Conservation (phyloP, 257 asterid genomes). For the Striga asiatica region DNA sequence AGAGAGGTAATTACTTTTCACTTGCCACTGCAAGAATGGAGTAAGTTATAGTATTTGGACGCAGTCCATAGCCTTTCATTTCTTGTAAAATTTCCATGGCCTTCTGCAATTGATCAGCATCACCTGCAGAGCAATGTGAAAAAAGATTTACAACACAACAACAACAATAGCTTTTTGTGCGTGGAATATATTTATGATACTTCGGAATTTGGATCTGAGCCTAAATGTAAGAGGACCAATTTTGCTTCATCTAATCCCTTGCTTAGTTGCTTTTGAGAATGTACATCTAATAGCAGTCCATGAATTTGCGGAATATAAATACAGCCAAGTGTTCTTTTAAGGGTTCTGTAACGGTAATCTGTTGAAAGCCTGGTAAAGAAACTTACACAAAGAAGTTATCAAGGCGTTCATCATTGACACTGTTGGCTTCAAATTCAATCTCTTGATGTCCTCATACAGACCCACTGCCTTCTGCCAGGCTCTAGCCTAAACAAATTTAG, state of each 20-base stretch:
- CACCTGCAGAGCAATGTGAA: slow-evolving; percentile 42
- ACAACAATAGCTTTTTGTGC: neutral
- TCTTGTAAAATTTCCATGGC: slow-evolving; percentile 63
- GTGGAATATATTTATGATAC: neutral
- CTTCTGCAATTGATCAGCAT: slow-evolving; percentile 61
- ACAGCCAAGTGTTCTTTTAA: neutral
- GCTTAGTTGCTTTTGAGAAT: neutral
- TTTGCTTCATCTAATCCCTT: neutral
- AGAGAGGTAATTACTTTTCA: slow-evolving; percentile 65
- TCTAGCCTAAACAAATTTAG: slow-evolving; percentile 45
- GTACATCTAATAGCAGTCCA: neutral
- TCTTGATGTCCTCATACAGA: slow-evolving; percentile 55
- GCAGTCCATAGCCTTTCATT: slow-evolving; percentile 56
- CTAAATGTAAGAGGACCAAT: neutral
- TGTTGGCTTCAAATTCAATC: slow-evolving; percentile 60
- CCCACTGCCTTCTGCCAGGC: slow-evolving; percentile 85
- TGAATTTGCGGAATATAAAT: slow-evolving; percentile 7
- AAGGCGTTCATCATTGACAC: slow-evolving; percentile 93
- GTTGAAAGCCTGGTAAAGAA: slow-evolving; percentile 9
- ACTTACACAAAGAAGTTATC: slow-evolving; percentile 89
- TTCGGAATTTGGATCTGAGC: slow-evolving; percentile 5
- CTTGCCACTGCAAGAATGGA: slow-evolving; percentile 76
- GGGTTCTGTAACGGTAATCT: slow-evolving; percentile 1
- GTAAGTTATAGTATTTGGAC: slow-evolving; percentile 87
- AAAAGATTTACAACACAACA: neutral